A percentile compares a stretch with the other conserved stretches of the same genome.
These are phyloP conservation scores for Citeromyces hawaiiensis DNA, from an alignment of 1,139 yeast species.

Conservation along the genomic window DNA sequence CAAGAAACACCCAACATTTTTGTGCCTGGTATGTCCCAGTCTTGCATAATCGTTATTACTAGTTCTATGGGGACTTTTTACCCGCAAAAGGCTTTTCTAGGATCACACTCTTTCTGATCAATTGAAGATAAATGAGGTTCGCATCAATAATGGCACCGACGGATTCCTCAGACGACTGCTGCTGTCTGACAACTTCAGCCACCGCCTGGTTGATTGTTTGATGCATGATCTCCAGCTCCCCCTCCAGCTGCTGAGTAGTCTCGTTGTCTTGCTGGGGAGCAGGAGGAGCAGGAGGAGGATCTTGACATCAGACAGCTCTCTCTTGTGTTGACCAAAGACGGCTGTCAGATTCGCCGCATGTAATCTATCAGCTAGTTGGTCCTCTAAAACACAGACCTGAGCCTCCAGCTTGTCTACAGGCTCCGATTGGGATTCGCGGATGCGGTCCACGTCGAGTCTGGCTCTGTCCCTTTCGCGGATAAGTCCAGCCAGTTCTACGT, in stretches of 20 bases:
- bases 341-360: constrained; percentile 56
- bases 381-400: constrained; percentile 49
- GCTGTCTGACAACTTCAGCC: constrained; percentile 41
- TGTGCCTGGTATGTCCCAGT: too few species aligned
- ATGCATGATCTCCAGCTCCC: constrained; percentile 68
- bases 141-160: constrained; percentile 60
- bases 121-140: too few species aligned
- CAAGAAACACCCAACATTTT: too few species aligned
- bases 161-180: constrained; percentile 44
- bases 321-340: constrained; percentile 50
- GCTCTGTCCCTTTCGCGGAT: constrained; percentile 88
- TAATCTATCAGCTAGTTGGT: constrained; percentile 49
- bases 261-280: constrained; percentile 4
- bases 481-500: constrained; percentile 77
- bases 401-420: constrained; percentile 59
- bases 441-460: constrained; percentile 66
- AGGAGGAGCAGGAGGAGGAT: constrained; percentile 19
- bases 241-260: constrained; percentile 25
- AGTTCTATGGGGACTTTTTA: too few species aligned
- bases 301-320: constrained; percentile 32
- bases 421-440: constrained; percentile 51
- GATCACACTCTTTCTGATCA: too few species aligned
- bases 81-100: too few species aligned
- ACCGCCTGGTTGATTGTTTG: constrained; percentile 72
- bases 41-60: too few species aligned